A percentile compares a stretch with the other conserved stretches of the same genome.
Conservation (phyloP, 331 rosid genomes). For the Acacia pycnantha region DNA sequence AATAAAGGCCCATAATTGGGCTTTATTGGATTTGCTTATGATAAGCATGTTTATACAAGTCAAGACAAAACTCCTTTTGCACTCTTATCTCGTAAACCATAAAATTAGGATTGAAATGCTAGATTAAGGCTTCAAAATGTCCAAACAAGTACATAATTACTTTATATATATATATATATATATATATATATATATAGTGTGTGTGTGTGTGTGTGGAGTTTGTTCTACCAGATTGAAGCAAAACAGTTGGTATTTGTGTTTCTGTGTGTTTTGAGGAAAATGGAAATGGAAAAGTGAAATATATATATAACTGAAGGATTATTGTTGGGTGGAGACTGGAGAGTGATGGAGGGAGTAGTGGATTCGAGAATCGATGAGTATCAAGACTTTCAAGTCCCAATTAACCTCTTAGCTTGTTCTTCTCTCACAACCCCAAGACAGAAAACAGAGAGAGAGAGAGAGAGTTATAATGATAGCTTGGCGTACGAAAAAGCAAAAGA, state of each 20-base stretch:
- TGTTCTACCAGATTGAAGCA: background rate
- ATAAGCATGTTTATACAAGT: too few relatives aligned
- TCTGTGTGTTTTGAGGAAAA: background rate
- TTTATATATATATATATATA: too few relatives aligned
- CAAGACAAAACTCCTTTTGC: too few relatives aligned
- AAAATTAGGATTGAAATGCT: too few relatives aligned
- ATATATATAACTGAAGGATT: background rate
- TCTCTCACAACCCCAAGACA: slow-evolving; percentile 23
- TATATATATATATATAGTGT: too few relatives aligned
- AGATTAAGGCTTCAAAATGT: too few relatives aligned
- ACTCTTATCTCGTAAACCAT: too few relatives aligned
- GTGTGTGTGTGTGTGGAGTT: background rate
- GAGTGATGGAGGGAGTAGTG: slow-evolving; percentile 27
- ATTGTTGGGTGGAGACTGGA: background rate
- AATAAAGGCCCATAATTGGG: background rate
- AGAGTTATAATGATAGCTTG: slow-evolving; percentile 8
- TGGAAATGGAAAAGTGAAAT: background rate
- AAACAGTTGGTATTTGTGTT: background rate
- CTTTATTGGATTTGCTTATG: too few relatives aligned
- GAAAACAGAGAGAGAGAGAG: slow-evolving; percentile 2
- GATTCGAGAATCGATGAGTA: slow-evolving; percentile 47
- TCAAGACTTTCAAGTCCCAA: slow-evolving; percentile 42
- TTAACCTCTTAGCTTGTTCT: slow-evolving; percentile 2
- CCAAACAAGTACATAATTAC: too few relatives aligned
- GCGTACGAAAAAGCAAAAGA: slow-evolving; percentile 33